phyloP scores from a whole-genome alignment of 2,329 filamentous ascomycete genomes.

The Ceratocystis cacaofunesta region DNA sequence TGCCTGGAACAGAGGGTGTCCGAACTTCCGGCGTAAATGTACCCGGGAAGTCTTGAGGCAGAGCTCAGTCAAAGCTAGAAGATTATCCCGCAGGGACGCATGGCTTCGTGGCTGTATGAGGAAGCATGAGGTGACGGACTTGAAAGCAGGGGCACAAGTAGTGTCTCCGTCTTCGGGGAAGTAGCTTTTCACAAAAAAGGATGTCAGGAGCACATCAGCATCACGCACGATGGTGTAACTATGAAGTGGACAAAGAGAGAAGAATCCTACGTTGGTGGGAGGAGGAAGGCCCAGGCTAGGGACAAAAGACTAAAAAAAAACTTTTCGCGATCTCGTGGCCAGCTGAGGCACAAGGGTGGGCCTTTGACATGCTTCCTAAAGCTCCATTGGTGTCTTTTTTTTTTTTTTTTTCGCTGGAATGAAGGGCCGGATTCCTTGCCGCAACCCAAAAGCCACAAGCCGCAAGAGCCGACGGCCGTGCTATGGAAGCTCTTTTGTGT shows the following conservation, averaged over 20 bases:
- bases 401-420: too few relatives aligned
- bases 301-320: not conserved
- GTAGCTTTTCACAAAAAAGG: too few relatives aligned
- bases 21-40: too few relatives aligned
- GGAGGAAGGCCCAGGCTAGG: not conserved
- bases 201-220: too few relatives aligned
- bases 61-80: not conserved
- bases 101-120: too few relatives aligned
- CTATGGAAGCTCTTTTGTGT: not conserved
- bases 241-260: not conserved
- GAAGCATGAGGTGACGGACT: too few relatives aligned
- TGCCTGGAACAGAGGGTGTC: too few relatives aligned
- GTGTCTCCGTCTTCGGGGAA: too few relatives aligned
- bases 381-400: not conserved
- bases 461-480: not conserved
- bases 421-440: not conserved
- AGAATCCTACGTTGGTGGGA: not conserved
- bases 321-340: not conserved
- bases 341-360: not conserved
- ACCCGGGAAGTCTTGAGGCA: too few relatives aligned
- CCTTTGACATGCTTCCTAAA: not conserved
- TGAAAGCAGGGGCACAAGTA: too few relatives aligned
- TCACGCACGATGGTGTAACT: not conserved
- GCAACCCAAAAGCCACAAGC: not conserved
- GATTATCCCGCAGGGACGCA: too few relatives aligned